Conservation (phyloP, 2,329 filamentous ascomycete genomes). For the Fusarium oxysporum region DNA sequence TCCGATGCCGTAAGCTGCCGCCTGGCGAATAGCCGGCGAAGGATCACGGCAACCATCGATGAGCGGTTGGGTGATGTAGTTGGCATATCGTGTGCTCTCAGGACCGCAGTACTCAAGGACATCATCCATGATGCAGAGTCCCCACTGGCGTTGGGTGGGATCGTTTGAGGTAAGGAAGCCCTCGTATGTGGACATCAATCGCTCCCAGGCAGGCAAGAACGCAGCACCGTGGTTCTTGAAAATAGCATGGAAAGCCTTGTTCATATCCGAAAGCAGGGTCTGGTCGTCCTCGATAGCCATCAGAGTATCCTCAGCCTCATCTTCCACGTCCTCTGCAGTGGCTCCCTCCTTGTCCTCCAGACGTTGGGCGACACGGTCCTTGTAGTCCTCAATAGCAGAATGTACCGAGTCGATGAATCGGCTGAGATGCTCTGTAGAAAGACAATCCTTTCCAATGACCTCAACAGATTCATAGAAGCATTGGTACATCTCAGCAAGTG, state of each 20-base stretch:
- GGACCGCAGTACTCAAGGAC: slow-evolving; percentile 96
- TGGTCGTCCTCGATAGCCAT: slow-evolving; percentile 98
- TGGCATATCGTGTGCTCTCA: slow-evolving; percentile 86
- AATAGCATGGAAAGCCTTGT: slow-evolving; percentile 98
- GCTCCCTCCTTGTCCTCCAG: slow-evolving; percentile 80
- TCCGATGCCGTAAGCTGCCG: slow-evolving; percentile 94
- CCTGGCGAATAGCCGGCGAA: slow-evolving; percentile 92
- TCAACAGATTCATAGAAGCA: slow-evolving; percentile 99
- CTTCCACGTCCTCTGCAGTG: slow-evolving; percentile 88
- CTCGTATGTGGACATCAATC: slow-evolving; percentile 85
- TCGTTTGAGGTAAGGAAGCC: slow-evolving; percentile 84
- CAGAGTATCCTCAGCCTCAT: slow-evolving; percentile 86
- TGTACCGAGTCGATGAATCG: slow-evolving; percentile 88
- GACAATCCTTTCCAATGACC: slow-evolving; percentile 86
- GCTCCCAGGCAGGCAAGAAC: slow-evolving; percentile 91
- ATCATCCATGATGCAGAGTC: slow-evolving; percentile 98
- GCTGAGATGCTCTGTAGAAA: slow-evolving; percentile 82
- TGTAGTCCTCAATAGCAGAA: slow-evolving; percentile 92
- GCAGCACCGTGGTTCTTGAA: slow-evolving; percentile 93
- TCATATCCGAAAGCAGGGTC: slow-evolving; percentile 97
- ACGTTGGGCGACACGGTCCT: slow-evolving; percentile 83
- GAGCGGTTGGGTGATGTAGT: slow-evolving; percentile 87
- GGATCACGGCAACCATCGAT: slow-evolving; percentile 86
- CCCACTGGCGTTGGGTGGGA: slow-evolving; percentile 95
- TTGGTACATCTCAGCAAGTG: slow-evolving; percentile 98